These are phyloP conservation scores for Tagetes patula DNA, from an alignment of 129 eudicot genomes.

Conservation along the genomic window DNA sequence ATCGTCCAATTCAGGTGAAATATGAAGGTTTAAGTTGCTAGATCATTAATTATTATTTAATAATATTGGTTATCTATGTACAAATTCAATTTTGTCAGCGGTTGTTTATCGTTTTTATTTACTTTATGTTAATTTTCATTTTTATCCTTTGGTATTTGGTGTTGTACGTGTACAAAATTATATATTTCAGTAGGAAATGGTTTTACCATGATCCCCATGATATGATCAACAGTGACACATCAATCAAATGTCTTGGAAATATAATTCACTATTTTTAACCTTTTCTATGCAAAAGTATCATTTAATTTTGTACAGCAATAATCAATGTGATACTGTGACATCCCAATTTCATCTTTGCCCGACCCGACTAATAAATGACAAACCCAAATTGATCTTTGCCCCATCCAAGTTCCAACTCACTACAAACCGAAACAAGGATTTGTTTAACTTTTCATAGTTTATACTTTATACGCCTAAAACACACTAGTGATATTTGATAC, in stretches of 20 bases:
- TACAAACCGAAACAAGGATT: too few species aligned
- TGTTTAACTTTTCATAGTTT: too few species aligned
- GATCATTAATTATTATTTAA: not conserved
- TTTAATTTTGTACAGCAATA: not conserved
- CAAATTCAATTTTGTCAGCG: conserved; percentile 33
- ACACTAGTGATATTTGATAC: too few species aligned
- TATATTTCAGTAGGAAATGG: conserved; percentile 18
- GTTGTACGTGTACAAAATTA: conserved; percentile 23
- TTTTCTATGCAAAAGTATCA: not conserved
- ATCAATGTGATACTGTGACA: not conserved
- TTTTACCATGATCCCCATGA: conserved; percentile 2
- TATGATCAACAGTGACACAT: conserved; percentile 19
- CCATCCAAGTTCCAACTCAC: too few species aligned
- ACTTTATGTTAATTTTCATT: not conserved
- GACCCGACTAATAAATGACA: not conserved
- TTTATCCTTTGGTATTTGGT: not conserved
- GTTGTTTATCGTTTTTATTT: not conserved
- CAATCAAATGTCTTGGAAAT: conserved; percentile 27
- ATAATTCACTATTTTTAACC: conserved; percentile 2
- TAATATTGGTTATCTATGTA: conserved; percentile 25
- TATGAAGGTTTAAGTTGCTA: conserved; percentile 80
- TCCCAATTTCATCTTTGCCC: not conserved
- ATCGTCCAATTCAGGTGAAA: conserved; percentile 64
- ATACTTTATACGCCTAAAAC: too few species aligned
- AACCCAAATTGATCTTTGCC: too few species aligned